Evolutionary conservation across 1,284 basidiomycete species (phyloP), one percentile per base, ranked within the genome.

Genomic region (Ceratobasidium sp.): DNA sequence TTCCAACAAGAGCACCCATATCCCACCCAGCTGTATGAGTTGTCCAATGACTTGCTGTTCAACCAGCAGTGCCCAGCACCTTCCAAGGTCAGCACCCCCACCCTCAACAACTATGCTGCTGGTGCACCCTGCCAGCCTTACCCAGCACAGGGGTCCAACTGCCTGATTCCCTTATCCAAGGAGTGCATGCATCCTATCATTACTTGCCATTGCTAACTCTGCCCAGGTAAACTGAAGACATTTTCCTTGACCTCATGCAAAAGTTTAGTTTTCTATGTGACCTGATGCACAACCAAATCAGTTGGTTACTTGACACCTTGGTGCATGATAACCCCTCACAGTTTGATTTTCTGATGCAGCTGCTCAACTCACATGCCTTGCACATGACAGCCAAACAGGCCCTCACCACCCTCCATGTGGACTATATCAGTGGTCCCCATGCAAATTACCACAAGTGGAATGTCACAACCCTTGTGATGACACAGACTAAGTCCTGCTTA

Each of bases 281-380:
- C 78, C 90, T 88, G 13, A 91, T 91, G 90, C 82, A 90, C 56
- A 95, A 90, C 82, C 94, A 89, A 91, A 91, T 91, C 73, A 60
- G 86, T 46, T 50, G 21, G n/a, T 7, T 50, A 6, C 7, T 82
- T 52, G 30, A 72, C 71, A 36, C 41, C 49, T 52, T 60, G 23
- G 44, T 66, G 44, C 41, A 23, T 70, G 29, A 66, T 70, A 71
- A 50, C 57, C 21, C 47, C 56, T 44, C 42, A 25, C 42, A 84
- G 92, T 99, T 97, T 81, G 96, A 99, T 80, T 98, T 98, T 79
- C 81, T 96, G 72, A 99, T 99, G 96, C 95, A 98, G 75, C 87
- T 95, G 71, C 87, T 99, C 74, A 96, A 99, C 80, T 95, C 92
- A 75, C 87, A 95, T 62, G 89, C 95, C 5, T 96, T 93, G n/a